Base-by-base conservation (phyloP, 768 basidiomycete genomes). In the Ramaria rubella region DNA sequence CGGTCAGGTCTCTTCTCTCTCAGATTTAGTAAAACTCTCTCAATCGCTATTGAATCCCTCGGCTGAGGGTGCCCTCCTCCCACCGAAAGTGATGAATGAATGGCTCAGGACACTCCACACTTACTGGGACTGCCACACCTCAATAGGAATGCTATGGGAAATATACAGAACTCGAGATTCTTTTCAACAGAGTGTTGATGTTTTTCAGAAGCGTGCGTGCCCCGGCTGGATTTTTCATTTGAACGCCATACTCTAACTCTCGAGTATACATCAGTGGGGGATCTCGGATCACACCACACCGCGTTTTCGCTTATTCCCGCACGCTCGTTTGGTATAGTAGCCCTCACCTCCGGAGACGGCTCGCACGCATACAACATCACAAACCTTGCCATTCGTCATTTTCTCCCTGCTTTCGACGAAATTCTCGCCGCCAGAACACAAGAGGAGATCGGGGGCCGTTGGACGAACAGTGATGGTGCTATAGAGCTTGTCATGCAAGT, bases 401-500 rank as follows among this genome's bases (percentile, higher is more conserved):
- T 43, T 43, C n/a, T 43, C n/a, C 40, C 40, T 8, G 40, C 40
- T 23, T 43, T 43, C 23, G 40, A 43, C 8, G 8, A 3, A 5
- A 8, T 43, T 43, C 40, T 43, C 8, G 40, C 40, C 8, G 40
- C n/a, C 5, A 23, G 23, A 43, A 23, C 23, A 43, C n/a, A 43
- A 3, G 23, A 43, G 7, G n/a, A 43, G 3, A n/a, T 43, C 8
- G 3, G 4, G 5, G 40, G 40, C 23, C 40, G 40, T 43, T 43
- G 40, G 40, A 8, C 23, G n/a, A 3, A 23, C 40, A 8, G 3
- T 23, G 40, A 43, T 43, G 38, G 38, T 12, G 23, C 40, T n/a
- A 43, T 43, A n/a, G 40, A 43, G 40, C 40, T 43, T 43, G n/a
- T n/a, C n/a, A n/a, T n/a, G n/a, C n/a, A 43, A 43, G 40, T 43